These are phyloP conservation scores for Aspergillus sp. DNA, from an alignment of 2,329 filamentous ascomycete genomes.

Conservation along the genomic window DNA sequence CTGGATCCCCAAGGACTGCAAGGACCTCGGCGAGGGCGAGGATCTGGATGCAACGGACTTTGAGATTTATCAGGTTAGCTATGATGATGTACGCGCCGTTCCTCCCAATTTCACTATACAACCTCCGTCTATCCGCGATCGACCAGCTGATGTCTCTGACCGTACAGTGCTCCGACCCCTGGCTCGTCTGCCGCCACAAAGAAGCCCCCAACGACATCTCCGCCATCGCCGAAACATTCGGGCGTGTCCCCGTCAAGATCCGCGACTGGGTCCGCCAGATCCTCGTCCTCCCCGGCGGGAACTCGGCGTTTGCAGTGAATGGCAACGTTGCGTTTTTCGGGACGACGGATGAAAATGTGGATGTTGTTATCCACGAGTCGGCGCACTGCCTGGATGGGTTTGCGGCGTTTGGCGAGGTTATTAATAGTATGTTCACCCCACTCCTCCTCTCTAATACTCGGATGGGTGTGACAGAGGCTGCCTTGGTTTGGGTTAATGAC, in stretches of 20 bases:
- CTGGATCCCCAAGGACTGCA: slow-evolving; percentile 16
- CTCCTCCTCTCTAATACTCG: too few species aligned
- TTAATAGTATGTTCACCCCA: slow-evolving; percentile 2
- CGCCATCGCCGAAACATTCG: slow-evolving; percentile 6
- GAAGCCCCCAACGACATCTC: background rate
- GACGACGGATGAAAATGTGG: slow-evolving; percentile 7
- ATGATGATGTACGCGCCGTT: slow-evolving; percentile 7
- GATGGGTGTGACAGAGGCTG: background rate
- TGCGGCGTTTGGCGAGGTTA: slow-evolving; percentile 10
- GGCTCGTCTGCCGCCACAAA: slow-evolving; percentile 17
- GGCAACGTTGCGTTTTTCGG: slow-evolving; percentile 17
- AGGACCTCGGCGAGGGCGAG: slow-evolving; percentile 12
- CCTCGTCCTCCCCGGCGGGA: slow-evolving; percentile 9
- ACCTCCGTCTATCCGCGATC: too few species aligned
- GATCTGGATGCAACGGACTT: slow-evolving; percentile 2
- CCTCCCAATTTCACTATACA: too few species aligned
- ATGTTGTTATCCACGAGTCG: slow-evolving; percentile 14
- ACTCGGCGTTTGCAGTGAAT: slow-evolving; percentile 11
- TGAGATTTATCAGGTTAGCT: slow-evolving; percentile 11
- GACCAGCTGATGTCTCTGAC: background rate
- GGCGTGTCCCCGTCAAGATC: background rate
- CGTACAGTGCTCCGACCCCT: slow-evolving; percentile 8
- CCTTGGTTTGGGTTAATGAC: too few species aligned
- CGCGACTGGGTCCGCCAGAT: slow-evolving; percentile 16
- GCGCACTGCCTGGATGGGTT: slow-evolving; percentile 11